Evolutionary conservation across 441 rosid species (phyloP), one percentile per base, ranked within the genome.

Genomic region (Populus hybrid): DNA sequence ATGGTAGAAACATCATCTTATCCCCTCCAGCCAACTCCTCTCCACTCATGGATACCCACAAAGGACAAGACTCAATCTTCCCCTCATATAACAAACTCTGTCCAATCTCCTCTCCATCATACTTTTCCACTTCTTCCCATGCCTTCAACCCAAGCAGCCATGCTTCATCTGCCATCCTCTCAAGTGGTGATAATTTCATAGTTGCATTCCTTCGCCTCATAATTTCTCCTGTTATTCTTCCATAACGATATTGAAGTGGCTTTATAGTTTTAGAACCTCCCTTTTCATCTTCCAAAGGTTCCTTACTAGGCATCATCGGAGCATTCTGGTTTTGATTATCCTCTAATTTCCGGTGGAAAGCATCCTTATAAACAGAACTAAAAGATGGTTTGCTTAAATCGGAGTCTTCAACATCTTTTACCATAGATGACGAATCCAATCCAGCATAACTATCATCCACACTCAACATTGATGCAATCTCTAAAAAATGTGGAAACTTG

Each of bases 151-250:
- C 99, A 81, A 94, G 84, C 11, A 84, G 88, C 98, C 97, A 93
- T 45, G 99, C 99, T 80, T 94, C 98, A 71, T 90, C 95, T 2
- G 94, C 97, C 97, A 96, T 88, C 82, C 76, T 94, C 86, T 90
- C 94, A 72, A 96, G 86, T 73, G 83, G 77, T 4, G 97, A 90
- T 73, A 90, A 80, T 64, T 87, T 93, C 35, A 69, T 79, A 20
- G 93, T 91, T 82, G 86, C 88, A 77, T 93, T 90, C 84, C 87
- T 88, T 80, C 91, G 85, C 75, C 86, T 89, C 93, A 90, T 83
- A 61, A 92, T 82, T 83, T 89, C 94, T 81, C 89, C 94, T 0
- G 95, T 88, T 78, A 94, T 89, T 76, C 92, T 84, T 78, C 97
- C 98, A 77, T 90, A 96, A 21, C 76, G 88, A 76, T 84, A 86